A percentile compares a stretch with the other conserved stretches of the same genome.
phyloP scores from a whole-genome alignment of 345 rosid genomes.

The Eucalyptus dawsonii region DNA sequence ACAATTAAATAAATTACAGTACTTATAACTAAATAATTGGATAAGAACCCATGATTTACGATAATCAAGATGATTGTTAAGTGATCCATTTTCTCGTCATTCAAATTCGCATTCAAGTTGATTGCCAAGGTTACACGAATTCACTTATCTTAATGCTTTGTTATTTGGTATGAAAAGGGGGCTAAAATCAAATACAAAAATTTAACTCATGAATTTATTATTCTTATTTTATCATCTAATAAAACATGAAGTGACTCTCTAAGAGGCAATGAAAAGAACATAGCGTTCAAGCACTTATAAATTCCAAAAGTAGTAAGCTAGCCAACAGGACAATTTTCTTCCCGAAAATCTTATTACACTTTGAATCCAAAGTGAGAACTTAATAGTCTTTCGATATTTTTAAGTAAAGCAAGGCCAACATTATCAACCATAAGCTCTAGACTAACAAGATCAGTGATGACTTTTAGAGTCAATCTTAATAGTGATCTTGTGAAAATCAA shows the following conservation, averaged over 20 bases:
- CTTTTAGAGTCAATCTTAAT: neutral
- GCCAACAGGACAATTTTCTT: accelerated
- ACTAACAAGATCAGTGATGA: accelerated
- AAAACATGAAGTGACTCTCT: neutral
- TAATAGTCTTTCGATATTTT: accelerated
- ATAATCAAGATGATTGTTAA: neutral
- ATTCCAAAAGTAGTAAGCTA: no score
- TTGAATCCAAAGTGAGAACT: neutral
- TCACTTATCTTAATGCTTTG: neutral
- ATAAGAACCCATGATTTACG: neutral
- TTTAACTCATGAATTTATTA: no score
- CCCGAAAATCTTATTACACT: accelerated
- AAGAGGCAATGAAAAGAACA: neutral
- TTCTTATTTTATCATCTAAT: no score
- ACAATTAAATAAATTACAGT: neutral
- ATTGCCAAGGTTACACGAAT: neutral
- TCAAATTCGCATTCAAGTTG: neutral
- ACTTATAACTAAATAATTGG: neutral
- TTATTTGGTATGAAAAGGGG: neutral
- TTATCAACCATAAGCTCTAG: neutral
- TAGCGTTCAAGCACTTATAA: neutral
- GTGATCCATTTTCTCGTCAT: neutral
- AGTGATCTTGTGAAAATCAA: neutral
- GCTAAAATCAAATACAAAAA: no score
- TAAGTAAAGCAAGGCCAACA: no score